Evolutionary conservation across 1,284 basidiomycete genomes (phyloP), one percentile per base, ranked within the genome.

Genomic region (Ganoderma sp.): DNA sequence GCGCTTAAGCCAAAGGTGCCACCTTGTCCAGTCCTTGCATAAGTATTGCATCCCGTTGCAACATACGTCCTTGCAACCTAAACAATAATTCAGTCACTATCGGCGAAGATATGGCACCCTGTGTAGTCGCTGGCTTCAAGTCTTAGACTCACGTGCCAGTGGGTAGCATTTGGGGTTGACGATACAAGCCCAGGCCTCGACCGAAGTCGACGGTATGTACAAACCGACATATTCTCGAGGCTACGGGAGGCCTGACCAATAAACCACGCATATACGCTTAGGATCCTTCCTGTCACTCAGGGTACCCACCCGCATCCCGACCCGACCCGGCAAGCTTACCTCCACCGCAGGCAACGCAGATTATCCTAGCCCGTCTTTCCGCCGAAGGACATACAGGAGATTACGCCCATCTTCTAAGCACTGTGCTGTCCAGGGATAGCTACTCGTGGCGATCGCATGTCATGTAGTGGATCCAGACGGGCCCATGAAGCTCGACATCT

Each of bases 401-500:
- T 19, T 28, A 34, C 19, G 15, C 52, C 52, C 15, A 32, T 19
- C 9, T 32, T 56, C 52, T 56, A 39, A 39, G 6, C 37, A 8
- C 37, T 39, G 17, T 28, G 52, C 15, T 14, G 19, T 56, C 14
- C 28, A 34, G 28, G 15, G 32, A 12, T 28, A 14, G 52, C 52
- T 56, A 10, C 8, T 10, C 52, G 15, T 12, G 52, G 54, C 57
- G 25, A 58, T 58, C 12, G 15, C 12, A 2, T n/a, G 19, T n/a
- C 56, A 41, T 19, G 34, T 12, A 25, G 10, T 54, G 34, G 17
- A 54, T 19, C 56, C 34, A 37, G 28, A 62, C 62, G 37, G 14
- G 25, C 34, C 62, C 34, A 63, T 19, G 19, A 37, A 54, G 39
- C 14, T 63, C 34, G 75, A 79, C 67, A 64, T 79, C 32, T 67